Conservation (phyloP, 805 yeast species). For the Cephaloascus albidus region DNA sequence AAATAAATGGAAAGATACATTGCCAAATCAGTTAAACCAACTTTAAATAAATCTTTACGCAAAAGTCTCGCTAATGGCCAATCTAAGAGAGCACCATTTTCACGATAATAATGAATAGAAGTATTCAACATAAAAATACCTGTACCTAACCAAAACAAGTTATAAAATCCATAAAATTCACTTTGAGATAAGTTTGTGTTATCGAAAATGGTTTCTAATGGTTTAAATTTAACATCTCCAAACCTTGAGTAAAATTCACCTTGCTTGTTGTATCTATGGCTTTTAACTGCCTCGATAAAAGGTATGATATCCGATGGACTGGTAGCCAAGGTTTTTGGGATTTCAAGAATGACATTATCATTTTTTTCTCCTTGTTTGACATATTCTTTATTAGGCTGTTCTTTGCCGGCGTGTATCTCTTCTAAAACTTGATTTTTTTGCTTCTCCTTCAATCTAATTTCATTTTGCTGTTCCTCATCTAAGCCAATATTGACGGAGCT, state of each 20-base stretch:
- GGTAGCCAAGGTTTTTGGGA: background rate
- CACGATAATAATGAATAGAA: conserved; percentile 41
- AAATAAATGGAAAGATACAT: conserved; percentile 69
- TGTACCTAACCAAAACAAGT: conserved; percentile 67
- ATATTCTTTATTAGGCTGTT: background rate
- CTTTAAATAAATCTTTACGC: conserved; percentile 48
- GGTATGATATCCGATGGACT: background rate
- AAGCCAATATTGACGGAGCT: no score
- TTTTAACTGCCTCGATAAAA: background rate
- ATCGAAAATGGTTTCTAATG: conserved; percentile 44
- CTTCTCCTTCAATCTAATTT: no score
- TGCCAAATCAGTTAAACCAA: conserved; percentile 63
- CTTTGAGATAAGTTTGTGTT: conserved; percentile 30
- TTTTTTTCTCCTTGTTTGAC: conserved; percentile 1
- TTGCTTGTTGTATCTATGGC: conserved; percentile 12
- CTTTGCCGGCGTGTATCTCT: background rate
- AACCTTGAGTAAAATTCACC: conserved; percentile 39
- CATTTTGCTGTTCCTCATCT: no score
- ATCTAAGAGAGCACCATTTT: conserved; percentile 32
- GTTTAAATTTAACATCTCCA: conserved; percentile 40
- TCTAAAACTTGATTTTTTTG: background rate
- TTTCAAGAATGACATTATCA: background rate
- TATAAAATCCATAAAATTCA: conserved; percentile 71
- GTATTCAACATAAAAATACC: conserved; percentile 45
- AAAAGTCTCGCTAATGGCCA: conserved; percentile 52